These are phyloP conservation scores for Juglanconis juglandina DNA, from an alignment of 2,329 filamentous ascomycete genomes.

Conservation along the genomic window DNA sequence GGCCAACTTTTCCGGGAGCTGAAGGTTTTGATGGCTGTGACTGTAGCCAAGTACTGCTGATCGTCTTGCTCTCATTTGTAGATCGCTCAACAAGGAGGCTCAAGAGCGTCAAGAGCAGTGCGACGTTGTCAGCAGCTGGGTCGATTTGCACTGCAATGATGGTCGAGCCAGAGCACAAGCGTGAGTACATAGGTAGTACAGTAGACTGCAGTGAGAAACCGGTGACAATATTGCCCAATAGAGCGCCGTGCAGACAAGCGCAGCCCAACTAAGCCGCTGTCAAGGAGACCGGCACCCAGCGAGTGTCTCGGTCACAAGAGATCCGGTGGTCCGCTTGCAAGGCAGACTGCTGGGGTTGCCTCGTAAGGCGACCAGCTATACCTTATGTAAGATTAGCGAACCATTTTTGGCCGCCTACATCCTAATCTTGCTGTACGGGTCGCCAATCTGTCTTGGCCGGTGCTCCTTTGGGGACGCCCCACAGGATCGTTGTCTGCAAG, in stretches of 20 bases:
- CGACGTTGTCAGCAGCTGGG: background rate
- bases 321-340: slow-evolving; percentile 5
- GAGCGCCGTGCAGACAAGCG: slow-evolving; percentile 1
- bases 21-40: background rate
- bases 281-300: background rate
- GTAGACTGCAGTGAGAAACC: background rate
- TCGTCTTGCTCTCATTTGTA: background rate
- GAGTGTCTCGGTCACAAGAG: background rate
- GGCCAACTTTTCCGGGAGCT: background rate
- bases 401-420: background rate
- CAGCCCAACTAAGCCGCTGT: slow-evolving; percentile 4
- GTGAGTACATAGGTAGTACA: no score
- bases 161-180: background rate
- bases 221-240: background rate
- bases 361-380: slow-evolving; percentile 8
- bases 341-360: slow-evolving; percentile 3
- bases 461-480: background rate
- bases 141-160: background rate
- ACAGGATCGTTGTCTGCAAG: background rate
- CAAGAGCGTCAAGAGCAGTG: background rate
- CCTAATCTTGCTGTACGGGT: background rate
- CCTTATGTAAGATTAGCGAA: slow-evolving; percentile 5
- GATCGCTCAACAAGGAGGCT: background rate
- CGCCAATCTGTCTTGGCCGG: background rate
- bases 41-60: background rate